These are phyloP conservation scores for Aristolochia contorta DNA, from an alignment of 164 flowering plant genomes.

Conservation along the genomic window DNA sequence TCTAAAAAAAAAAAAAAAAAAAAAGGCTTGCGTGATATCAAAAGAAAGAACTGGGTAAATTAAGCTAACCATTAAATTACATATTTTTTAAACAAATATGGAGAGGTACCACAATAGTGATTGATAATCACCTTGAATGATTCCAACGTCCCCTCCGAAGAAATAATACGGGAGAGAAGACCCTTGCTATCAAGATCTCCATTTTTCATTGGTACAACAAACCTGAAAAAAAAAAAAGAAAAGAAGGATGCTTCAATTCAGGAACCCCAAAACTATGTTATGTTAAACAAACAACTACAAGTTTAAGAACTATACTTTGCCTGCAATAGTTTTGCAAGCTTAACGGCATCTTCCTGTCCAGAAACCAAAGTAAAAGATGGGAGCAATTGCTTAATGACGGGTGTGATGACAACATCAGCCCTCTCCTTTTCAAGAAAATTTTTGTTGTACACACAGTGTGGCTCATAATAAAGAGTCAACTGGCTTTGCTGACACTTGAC, in stretches of 20 bases:
- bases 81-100: too few relatives aligned
- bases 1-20: too few relatives aligned
- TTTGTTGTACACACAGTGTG: slow-evolving; percentile 76
- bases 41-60: too few relatives aligned
- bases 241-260: not conserved
- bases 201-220: slow-evolving; percentile 78
- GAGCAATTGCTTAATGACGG: slow-evolving; percentile 80
- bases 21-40: too few relatives aligned
- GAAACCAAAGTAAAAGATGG: slow-evolving; percentile 78
- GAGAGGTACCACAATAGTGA: too few relatives aligned
- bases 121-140: slow-evolving; percentile 61
- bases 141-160: slow-evolving; percentile 58
- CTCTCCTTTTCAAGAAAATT: slow-evolving; percentile 37
- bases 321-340: slow-evolving; percentile 61
- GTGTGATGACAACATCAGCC: slow-evolving; percentile 84
- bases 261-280: not conserved
- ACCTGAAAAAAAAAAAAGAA: slow-evolving; percentile 36
- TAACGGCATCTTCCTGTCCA: slow-evolving; percentile 94
- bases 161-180: slow-evolving; percentile 49
- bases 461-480: slow-evolving; percentile 74
- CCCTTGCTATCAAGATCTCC: slow-evolving; percentile 88
- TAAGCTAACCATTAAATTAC: too few relatives aligned
- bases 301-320: slow-evolving; percentile 48
- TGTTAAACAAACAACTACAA: not conserved
- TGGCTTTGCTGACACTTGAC: slow-evolving; percentile 42